phyloP scores from a whole-genome alignment of 306 rosid genomes.

The Styphnolobium japonicum region DNA sequence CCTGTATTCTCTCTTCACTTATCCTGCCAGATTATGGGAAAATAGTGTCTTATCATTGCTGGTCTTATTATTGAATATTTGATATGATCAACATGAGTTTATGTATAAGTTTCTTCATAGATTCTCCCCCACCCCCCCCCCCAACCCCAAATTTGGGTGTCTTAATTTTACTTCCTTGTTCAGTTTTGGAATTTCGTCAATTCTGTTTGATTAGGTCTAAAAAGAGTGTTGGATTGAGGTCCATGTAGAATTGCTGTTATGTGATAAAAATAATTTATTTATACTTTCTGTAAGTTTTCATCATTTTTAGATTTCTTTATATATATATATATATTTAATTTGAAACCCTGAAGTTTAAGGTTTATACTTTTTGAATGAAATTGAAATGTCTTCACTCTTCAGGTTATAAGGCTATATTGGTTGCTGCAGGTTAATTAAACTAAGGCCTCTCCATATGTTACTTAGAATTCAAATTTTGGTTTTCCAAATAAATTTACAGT shows the following conservation, averaged over 20 bases:
- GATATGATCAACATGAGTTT: not conserved
- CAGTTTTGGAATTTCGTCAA: not conserved
- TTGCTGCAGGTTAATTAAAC: not conserved
- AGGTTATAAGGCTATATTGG: not conserved
- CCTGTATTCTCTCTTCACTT: not conserved
- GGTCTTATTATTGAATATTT: not conserved
- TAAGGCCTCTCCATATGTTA: not conserved
- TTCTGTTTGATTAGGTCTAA: not conserved
- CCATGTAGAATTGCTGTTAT: not conserved
- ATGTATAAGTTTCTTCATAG: not conserved
- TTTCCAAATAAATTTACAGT: not conserved
- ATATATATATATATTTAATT: not conserved
- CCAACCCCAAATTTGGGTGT: too few species aligned
- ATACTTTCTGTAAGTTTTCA: not conserved
- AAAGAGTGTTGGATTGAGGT: not conserved
- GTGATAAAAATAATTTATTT: not conserved
- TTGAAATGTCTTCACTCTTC: not conserved
- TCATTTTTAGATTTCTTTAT: slow-evolving; percentile 1
- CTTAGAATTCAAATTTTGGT: not conserved
- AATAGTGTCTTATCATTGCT: not conserved
- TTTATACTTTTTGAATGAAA: not conserved
- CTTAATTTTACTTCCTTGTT: not conserved
- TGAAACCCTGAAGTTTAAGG: not conserved
- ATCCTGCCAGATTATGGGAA: not conserved
- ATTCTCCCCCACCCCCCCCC: too few species aligned